Evolutionary conservation across 805 yeast genomes (phyloP), one percentile per base, ranked within the genome.

Genomic region (Candida easanensis): DNA sequence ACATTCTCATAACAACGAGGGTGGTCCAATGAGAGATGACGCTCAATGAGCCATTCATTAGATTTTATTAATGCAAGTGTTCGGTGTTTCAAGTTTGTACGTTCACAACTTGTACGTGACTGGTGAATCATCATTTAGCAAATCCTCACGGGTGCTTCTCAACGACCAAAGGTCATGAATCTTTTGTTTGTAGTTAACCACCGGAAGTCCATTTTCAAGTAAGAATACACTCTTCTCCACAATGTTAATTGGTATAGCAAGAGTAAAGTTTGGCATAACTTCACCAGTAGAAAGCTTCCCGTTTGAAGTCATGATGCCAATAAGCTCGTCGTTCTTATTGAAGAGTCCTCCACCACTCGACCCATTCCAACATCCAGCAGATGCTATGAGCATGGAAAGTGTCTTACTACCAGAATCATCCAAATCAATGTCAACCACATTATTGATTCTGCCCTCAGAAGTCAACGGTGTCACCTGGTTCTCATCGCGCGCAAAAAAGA

Each of bases 361-460:
- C 3, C 63, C 63, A 38, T 57, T 59, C 63, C 63, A 59, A 32
- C 63, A 59, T 15, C 55, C 51, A 5, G 62, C 60, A 13, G 60
- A 53, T 2, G 47, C 57, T 3, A 59, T 36, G n/a, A 59, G 16
- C 46, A 59, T 40, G 0, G 60, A 42, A 13, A 22, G 33, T 7
- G 47, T 45, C 22, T 21, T n/a, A 4, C 14, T 15, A 1, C 38
- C 39, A 14, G 35, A 19, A 9, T 41, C 36, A n/a, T 50, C 56
- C 10, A 52, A 15, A 15, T 45, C 44, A n/a, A 42, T 31, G 2
- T 41, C 32, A 4, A 55, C 45, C 1, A 53, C 23, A 4, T 49
- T 43, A 41, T 54, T 58, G 11, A 57, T 47, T 5, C 36, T 28
- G 0, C 63, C 63, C 14, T 52, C 52, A 2, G 56, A 48, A 2